Conservation (phyloP, 192 early-diverging fungal species). For the Linnemannia schmuckeri region DNA sequence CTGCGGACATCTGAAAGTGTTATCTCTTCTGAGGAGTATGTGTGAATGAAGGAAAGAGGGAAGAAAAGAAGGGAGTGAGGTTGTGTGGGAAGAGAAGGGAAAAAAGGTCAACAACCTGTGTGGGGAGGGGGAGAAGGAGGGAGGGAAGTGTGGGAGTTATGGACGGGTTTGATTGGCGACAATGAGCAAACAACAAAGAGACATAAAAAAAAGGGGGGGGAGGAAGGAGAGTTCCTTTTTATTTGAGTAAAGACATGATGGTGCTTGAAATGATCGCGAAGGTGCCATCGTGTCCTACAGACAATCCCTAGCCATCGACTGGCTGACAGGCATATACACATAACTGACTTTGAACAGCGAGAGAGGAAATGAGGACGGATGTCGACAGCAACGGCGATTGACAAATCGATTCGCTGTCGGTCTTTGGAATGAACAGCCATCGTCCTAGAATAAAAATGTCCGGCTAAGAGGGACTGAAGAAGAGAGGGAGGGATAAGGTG, state of each 20-base stretch:
- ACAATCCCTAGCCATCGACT: constrained; percentile 8
- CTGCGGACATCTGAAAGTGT: constrained; percentile 8
- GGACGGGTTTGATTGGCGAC: constrained; percentile 17
- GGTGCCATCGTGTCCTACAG: constrained; percentile 9
- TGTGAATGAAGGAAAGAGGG: background rate
- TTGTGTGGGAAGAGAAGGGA: background rate
- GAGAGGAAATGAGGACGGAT: background rate
- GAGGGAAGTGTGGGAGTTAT: background rate
- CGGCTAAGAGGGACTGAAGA: background rate
- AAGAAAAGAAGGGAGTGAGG: background rate
- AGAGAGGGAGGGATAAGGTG: background rate
- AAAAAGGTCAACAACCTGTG: background rate
- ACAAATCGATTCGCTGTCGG: background rate
- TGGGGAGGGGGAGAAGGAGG: background rate
- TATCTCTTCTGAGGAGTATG: background rate
- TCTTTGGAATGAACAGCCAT: background rate
- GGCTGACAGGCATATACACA: background rate
- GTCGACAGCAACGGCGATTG: constrained; percentile 2
- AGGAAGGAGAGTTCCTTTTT: background rate
- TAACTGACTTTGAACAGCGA: constrained; percentile 7
- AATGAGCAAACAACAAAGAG: background rate
- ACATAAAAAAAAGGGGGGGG: background rate
- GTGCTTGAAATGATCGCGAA: constrained; percentile 9
- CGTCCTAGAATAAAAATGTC: background rate
- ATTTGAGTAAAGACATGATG: background rate